These are phyloP conservation scores for Helicostylum pulchrum DNA, from an alignment of 192 early-diverging fungal species.

Conservation along the genomic window DNA sequence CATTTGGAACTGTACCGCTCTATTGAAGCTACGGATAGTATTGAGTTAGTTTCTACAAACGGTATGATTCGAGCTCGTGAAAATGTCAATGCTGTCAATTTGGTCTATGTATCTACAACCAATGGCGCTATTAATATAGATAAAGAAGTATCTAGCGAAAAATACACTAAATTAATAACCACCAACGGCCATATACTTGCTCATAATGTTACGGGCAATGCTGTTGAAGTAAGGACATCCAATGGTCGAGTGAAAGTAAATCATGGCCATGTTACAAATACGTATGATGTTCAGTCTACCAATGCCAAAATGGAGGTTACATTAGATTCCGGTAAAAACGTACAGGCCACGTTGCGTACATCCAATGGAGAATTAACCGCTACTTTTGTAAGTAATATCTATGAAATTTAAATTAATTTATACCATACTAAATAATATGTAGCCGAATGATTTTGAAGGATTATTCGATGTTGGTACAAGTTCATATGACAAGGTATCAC, in stretches of 20 bases:
- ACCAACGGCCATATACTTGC: no score
- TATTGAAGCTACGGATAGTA: background rate
- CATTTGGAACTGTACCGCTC: background rate
- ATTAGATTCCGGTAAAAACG: background rate
- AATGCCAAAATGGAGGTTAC: background rate
- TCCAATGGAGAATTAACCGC: background rate
- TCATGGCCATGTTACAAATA: no score
- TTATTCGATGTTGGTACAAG: background rate
- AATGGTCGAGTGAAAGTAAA: no score
- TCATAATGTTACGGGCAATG: background rate
- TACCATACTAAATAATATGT: background rate
- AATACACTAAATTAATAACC: no score
- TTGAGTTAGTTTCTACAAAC: background rate
- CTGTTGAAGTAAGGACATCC: background rate
- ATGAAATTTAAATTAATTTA: background rate
- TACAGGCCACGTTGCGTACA: background rate
- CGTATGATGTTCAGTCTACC: background rate
- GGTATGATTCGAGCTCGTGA: background rate
- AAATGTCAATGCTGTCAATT: background rate
- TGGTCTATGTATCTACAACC: background rate
- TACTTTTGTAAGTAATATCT: background rate
- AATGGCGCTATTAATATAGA: no score
- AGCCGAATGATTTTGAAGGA: constrained; percentile 9
- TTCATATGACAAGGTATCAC: background rate
- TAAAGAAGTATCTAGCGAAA: no score